phyloP scores from a whole-genome alignment of 257 asterid species.

The Verbascum thapsus region DNA sequence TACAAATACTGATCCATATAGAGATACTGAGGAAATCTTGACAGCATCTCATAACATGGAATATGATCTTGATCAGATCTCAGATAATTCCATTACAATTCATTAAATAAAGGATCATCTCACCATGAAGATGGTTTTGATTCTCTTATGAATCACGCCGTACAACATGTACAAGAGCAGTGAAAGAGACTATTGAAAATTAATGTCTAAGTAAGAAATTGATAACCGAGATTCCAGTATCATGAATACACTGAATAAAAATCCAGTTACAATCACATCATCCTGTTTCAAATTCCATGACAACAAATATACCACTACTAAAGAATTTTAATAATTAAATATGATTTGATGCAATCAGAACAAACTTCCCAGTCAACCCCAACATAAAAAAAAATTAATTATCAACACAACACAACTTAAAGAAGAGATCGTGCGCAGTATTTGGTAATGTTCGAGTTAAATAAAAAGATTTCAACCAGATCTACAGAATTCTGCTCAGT shows the following conservation, averaged over 20 bases:
- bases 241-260: neutral
- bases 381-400: neutral
- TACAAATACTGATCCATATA: neutral
- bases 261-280: constrained; percentile 10
- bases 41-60: constrained; percentile 16
- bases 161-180: constrained; percentile 7
- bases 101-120: neutral
- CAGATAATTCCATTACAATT: neutral
- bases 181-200: neutral
- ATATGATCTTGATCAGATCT: constrained; percentile 12
- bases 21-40: neutral
- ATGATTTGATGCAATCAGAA: neutral
- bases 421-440: neutral
- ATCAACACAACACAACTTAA: neutral
- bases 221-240: constrained; percentile 11
- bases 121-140: neutral
- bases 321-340: constrained; percentile 14
- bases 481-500: constrained; percentile 24
- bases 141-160: neutral
- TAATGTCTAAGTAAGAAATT: neutral
- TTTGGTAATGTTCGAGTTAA: neutral
- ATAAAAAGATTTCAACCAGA: constrained; percentile 23
- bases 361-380: neutral
- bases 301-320: neutral
- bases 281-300: constrained; percentile 14